Evolutionary conservation across 495 filamentous ascomycete genomes (phyloP), one percentile per base, ranked within the genome.

Genomic region (Terfezia boudieri): DNA sequence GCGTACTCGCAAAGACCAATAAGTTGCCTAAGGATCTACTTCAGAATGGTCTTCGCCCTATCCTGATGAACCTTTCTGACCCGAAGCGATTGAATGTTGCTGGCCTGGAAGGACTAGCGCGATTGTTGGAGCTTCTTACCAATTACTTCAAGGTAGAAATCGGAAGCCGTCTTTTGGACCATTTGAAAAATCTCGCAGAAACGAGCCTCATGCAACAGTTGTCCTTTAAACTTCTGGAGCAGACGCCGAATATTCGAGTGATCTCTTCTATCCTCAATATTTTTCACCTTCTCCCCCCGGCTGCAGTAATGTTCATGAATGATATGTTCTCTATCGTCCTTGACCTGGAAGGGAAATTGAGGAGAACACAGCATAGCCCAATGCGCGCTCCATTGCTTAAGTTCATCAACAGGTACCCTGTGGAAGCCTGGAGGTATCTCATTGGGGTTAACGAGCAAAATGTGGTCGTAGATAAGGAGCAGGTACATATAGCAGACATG

Each of bases 131-230:
- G 32, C 73, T 99, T 0, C 69, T 99, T 20, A 99, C 92, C 0
- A 96, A 92, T 52, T 96, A 96, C 64, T 99, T 99, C 71, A 99
- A 99, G 68, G 89, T 94, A 2, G 92, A 95, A 64, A 99, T 99
- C 50, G 92, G 92, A 7, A 76, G 86, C 37, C 76, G 88, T 48
- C 68, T 99, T 8, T 70, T 99, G 14, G 88, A 94, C 49, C 92
- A 99, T 58, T 81, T 96, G 71, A 88, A 86, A 64, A 74, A 79
- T 12, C 85, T 99, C 61, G 90, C 89, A 0, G 88, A 94, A 58
- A 74, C 81, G 20, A 70, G 70, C 37, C 74, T 76, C 9, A 69
- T 96, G 54, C 88, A 95, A 66, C 84, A 87, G 62, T 82, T 90
- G 3, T 95, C 88, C 0, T 95, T 95, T 67, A 87, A 79, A 7